These are phyloP conservation scores for Citrus sp. DNA, from an alignment of 345 rosid species.

Conservation along the genomic window DNA sequence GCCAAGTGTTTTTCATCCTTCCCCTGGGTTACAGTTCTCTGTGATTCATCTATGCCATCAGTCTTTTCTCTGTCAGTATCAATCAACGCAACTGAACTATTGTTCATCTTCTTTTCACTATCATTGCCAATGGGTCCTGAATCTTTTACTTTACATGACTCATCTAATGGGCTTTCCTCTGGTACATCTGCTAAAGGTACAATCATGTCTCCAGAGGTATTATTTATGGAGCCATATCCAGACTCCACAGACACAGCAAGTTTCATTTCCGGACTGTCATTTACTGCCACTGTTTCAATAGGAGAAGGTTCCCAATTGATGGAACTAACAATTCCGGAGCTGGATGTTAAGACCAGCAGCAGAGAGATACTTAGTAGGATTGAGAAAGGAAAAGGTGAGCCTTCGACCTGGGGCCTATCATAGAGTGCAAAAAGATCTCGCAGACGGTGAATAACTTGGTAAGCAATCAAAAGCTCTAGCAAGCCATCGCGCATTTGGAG, in stretches of 20 bases:
- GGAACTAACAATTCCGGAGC: slow-evolving; percentile 31
- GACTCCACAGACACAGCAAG: slow-evolving; percentile 23
- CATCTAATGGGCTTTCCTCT: slow-evolving; percentile 33
- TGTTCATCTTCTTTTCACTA: slow-evolving; percentile 27
- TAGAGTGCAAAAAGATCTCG: slow-evolving; percentile 75
- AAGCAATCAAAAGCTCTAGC: slow-evolving; percentile 63
- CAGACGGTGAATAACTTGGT: slow-evolving; percentile 66
- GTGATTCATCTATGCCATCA: slow-evolving; percentile 23
- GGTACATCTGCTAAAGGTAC: slow-evolving; percentile 26
- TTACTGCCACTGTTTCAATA: slow-evolving; percentile 16
- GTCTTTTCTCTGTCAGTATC: slow-evolving; percentile 8
- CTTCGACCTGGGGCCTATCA: slow-evolving; percentile 84
- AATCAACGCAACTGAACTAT: slow-evolving; percentile 21
- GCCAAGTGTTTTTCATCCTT: slow-evolving; percentile 31
- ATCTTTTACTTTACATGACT: slow-evolving; percentile 19
- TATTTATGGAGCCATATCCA: slow-evolving; percentile 23
- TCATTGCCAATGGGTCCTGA: slow-evolving; percentile 13
- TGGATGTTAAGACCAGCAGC: slow-evolving; percentile 59
- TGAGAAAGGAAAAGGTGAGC: slow-evolving; percentile 71
- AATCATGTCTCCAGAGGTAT: slow-evolving; percentile 28
- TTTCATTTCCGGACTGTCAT: slow-evolving; percentile 31
- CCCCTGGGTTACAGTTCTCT: slow-evolving; percentile 24
- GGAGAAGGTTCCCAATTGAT: slow-evolving; percentile 51
- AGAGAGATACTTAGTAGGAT: slow-evolving; percentile 61
- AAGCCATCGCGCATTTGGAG: slow-evolving; percentile 69